These are phyloP conservation scores for Heritiera littoralis DNA, from an alignment of 345 rosid genomes.

Conservation along the genomic window DNA sequence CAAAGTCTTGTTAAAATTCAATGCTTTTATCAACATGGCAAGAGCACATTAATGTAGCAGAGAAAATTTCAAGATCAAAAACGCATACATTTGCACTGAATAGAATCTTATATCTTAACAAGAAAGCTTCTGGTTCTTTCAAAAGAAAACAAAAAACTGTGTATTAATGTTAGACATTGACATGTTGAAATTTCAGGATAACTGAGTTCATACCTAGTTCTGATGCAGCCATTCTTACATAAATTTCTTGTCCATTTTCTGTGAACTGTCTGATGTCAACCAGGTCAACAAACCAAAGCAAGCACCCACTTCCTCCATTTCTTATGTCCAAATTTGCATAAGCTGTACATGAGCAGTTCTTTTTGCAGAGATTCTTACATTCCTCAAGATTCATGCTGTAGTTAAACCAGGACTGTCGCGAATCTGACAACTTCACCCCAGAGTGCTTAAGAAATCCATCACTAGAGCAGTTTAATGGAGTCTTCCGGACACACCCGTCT, in stretches of 20 bases:
- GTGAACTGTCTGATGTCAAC: conserved; percentile 38
- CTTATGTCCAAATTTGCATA: conserved; percentile 40
- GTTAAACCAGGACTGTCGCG: conserved; percentile 26
- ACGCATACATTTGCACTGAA: too few relatives aligned
- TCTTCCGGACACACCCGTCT: conserved; percentile 47
- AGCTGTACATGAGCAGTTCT: conserved; percentile 58
- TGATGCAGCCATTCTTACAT: conserved; percentile 41
- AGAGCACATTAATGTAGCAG: too few relatives aligned
- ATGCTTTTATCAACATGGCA: too few relatives aligned
- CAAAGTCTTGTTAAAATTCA: too few relatives aligned
- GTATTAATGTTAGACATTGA: neutral
- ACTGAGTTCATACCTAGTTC: conserved; percentile 25
- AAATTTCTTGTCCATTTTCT: conserved; percentile 38
- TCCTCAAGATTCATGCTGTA: conserved; percentile 31
- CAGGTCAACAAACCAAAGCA: conserved; percentile 42
- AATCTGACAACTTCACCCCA: conserved; percentile 49
- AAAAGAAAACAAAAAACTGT: too few relatives aligned
- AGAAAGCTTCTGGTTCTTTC: too few relatives aligned
- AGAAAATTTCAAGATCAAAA: too few relatives aligned
- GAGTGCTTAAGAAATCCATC: conserved; percentile 36
- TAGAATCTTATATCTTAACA: too few relatives aligned
- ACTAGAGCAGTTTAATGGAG: conserved; percentile 25
- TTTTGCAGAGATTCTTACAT: conserved; percentile 37
- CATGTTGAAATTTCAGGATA: too few relatives aligned
- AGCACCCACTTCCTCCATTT: conserved; percentile 43